Evolutionary conservation across 1,284 basidiomycete species (phyloP), one percentile per base, ranked within the genome.

Genomic region (Laetiporus sulphureus): DNA sequence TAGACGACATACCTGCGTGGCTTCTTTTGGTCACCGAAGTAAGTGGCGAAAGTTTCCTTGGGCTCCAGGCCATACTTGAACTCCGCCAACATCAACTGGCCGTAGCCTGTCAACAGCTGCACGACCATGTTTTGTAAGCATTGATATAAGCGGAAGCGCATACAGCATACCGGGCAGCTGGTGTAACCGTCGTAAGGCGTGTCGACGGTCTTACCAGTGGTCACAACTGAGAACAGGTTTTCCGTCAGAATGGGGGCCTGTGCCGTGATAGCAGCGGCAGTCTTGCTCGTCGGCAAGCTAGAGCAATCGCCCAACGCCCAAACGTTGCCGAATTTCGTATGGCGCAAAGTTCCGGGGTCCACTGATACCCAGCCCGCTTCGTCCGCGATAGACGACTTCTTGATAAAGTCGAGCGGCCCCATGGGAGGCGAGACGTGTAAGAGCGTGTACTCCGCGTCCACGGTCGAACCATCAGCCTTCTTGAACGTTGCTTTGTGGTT

Each of bases 231-330:
- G 61, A 80, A 83, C 38, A 97, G 63, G 66, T 98, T 99, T 64
- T 95, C 88, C 1, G 86, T 80, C 37, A 98, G 71, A 2, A 99
- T 84, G n/a, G 95, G 95, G 0, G 89, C 83, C 62, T 99, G 91
- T 0, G 79, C 79, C 2, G 89, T 92, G 56, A 97, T 88, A 1
- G 94, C 95, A 2, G 95, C 94, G 0, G 89, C 91, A 1, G 95
- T 99, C 74, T 96, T 99, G 63, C 89, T 92, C 11, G 92, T 98
- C 5, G 94, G 93, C 32, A 96, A 67, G 39, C 83, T 90, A 20
- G 90, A 89, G 50, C 87, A 89, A 60, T 99, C 95, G 20, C 95
- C 95, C 16, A 96, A 60, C 6, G 88, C 76, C 64, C 94, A 98
- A 24, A 98, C 75, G 63, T 97, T 97, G 42, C 71, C 65, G 60